phyloP scores from a whole-genome alignment of 345 rosid genomes.

The Eucalyptus curtisii region DNA sequence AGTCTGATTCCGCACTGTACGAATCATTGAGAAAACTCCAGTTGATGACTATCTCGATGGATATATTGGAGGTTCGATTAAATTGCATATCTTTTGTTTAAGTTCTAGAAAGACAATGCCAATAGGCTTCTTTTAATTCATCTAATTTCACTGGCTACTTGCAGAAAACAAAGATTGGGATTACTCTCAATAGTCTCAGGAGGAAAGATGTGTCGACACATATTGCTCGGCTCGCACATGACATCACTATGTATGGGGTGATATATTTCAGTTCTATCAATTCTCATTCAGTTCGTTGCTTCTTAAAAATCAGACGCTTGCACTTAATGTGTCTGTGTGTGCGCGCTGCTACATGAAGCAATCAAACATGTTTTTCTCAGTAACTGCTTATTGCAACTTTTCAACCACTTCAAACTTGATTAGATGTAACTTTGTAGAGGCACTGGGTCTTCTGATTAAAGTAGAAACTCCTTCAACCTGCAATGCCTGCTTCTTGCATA shows the following conservation, averaged over 20 bases:
- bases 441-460: background rate
- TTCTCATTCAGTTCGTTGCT: background rate
- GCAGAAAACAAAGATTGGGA: background rate
- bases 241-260: background rate
- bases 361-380: background rate
- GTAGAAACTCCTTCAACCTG: background rate
- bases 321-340: background rate
- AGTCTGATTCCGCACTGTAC: background rate
- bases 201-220: background rate
- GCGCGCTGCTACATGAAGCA: background rate
- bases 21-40: background rate
- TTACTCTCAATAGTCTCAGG: background rate
- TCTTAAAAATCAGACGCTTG: background rate
- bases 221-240: background rate
- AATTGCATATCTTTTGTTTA: background rate
- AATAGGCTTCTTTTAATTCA: background rate
- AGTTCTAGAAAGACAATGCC: background rate
- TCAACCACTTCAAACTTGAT: background rate
- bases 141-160: background rate
- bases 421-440: background rate
- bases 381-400: background rate
- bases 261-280: background rate
- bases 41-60: background rate
- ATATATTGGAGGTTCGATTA: background rate
- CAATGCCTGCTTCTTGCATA: background rate